Percentiles rank a stretch among this genome's conserved stretches.
phyloP scores from a whole-genome alignment of 305 asterid species.

The Fraxinus floribunda region DNA sequence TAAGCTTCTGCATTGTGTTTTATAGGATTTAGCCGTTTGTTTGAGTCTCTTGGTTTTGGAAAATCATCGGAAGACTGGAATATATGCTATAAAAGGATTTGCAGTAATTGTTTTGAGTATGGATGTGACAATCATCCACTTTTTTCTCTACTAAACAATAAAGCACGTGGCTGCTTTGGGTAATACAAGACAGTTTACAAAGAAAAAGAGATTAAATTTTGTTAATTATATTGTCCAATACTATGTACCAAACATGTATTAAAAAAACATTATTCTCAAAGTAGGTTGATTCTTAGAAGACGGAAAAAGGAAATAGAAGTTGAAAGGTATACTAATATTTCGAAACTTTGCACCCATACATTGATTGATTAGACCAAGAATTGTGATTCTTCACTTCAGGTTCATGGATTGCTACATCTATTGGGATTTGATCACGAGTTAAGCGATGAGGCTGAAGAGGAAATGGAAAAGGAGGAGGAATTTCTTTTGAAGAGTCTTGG shows the following conservation, averaged over 20 bases:
- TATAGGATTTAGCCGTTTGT: constrained; percentile 12
- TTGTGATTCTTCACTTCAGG: constrained; percentile 43
- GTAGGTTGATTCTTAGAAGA: constrained; percentile 13
- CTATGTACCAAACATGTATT: not conserved
- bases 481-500: constrained; percentile 72
- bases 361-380: constrained; percentile 10
- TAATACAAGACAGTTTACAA: not conserved
- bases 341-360: not conserved
- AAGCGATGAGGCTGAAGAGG: constrained; percentile 90
- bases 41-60: constrained; percentile 3
- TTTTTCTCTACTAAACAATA: not conserved
- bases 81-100: constrained; percentile 15
- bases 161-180: not conserved
- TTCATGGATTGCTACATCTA: constrained; percentile 95
- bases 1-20: not conserved
- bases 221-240: constrained; percentile 1
- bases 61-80: constrained; percentile 10
- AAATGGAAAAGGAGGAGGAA: constrained; percentile 96
- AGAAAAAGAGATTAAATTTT: not conserved
- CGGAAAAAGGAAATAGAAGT: constrained; percentile 10
- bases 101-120: not conserved
- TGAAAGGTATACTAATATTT: not conserved
- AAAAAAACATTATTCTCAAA: constrained; percentile 9
- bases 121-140: constrained; percentile 18
- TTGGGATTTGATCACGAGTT: constrained; percentile 97